Conservation (phyloP, 495 filamentous ascomycete genomes). For the Penicillium tannophilum region DNA sequence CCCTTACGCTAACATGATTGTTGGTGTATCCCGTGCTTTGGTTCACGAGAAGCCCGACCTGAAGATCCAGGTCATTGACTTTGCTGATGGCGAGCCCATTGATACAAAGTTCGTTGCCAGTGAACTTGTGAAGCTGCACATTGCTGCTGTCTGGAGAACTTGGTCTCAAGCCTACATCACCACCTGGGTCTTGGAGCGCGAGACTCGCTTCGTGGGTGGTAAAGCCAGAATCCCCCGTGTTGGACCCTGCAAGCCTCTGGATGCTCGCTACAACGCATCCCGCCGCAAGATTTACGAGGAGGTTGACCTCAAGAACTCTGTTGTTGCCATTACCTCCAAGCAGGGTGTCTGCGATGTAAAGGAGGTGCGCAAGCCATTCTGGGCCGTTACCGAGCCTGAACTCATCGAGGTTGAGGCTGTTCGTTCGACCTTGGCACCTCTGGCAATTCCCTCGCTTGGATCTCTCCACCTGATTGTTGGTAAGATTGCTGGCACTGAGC, state of each 20-base stretch:
- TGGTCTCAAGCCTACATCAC: background rate
- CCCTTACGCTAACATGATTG: slow-evolving; percentile 5
- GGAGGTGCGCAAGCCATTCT: background rate
- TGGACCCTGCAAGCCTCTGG: background rate
- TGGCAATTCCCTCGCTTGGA: background rate
- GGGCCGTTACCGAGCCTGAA: background rate
- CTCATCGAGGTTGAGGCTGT: background rate
- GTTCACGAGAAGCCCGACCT: background rate
- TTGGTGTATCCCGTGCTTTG: slow-evolving; percentile 3
- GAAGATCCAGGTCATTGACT: background rate
- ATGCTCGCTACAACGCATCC: background rate
- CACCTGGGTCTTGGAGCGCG: background rate
- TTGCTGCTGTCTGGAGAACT: background rate
- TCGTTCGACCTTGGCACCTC: background rate
- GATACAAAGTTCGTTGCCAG: background rate
- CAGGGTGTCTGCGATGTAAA: background rate
- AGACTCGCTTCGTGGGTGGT: background rate
- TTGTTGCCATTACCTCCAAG: background rate
- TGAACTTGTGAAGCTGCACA: background rate
- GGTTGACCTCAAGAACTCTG: background rate
- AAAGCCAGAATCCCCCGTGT: background rate
- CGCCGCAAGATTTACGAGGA: background rate
- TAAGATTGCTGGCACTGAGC: background rate
- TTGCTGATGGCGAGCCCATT: background rate
- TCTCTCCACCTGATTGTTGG: slow-evolving; percentile 1